Evolutionary conservation across 768 basidiomycete genomes (phyloP), one percentile per base, ranked within the genome.

Genomic region (Podaxis mareebaensis): DNA sequence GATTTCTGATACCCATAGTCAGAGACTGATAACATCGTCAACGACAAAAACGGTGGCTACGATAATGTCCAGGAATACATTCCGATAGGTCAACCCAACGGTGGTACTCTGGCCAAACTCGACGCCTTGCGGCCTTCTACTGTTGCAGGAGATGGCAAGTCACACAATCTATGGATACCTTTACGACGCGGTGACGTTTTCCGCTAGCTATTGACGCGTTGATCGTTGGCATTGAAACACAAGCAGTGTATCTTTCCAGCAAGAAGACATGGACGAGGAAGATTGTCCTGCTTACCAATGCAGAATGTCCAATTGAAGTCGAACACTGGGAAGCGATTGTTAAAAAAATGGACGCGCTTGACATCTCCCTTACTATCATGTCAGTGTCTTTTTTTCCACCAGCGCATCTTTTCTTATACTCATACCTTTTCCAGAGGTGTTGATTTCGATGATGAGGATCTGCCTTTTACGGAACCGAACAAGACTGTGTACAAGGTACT

Each of bases 251-350:
- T 69, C 80, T 95, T 39, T 80, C 72, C 33, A 85, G 76, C 22
- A 97, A 93, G 75, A 85, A 84, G 68, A 85, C 88, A 0, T 96
- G 93, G 93, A 91, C 90, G 1, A 85, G 93, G 58, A 95, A 91
- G 76, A 79, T 96, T 2, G 81, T 91, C 40, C 69, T 98, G 15
- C 73, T 98, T 20, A 99, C 96, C 0, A 94, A 99, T 69, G 96
- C 90, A 67, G 87, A 91, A 75, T 85, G 79, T 40, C 85, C 85
- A 3, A 85, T 91, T 60, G 87, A 91, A 68, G 69, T 87, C 3
- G 89, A 90, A 67, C 85, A 92, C 65, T 93, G 92, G 89, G 86
- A 92, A 67, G 78, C 75, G 0, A 90, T 86, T 1, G 83, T 83
- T 51, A 71, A 78, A 48, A 90, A 90, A 68, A 85, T 98, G 78